Base-by-base conservation (phyloP, 306 rosid species). In the Cicer arietinum region DNA sequence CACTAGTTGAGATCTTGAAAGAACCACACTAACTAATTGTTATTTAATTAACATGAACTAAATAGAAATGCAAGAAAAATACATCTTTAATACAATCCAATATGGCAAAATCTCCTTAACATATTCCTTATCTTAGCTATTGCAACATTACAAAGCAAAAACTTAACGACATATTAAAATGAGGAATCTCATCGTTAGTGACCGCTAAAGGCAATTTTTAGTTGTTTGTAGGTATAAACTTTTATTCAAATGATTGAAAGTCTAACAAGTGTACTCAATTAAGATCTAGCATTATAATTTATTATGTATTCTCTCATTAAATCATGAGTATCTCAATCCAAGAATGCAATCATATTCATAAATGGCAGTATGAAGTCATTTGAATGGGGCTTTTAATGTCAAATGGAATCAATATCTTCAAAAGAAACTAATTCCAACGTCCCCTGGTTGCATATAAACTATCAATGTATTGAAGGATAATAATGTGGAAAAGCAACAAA, bases 171-270 rank as follows among this genome's bases (percentile, higher is more conserved):
- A 74, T 50, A 75, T 71, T 53, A 72, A 69, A 53, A 30, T 3
- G 37, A 30, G 37, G 37, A 30, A 30, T 30, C 6, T 3, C 37
- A 0, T 0, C 37, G 37, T 30, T 30, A 30, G 37, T 30, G 37
- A 30, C 37, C 4, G 37, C 37, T 30, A 0, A 94, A 79, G 16
- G 95, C 97, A 13, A 17, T 30, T 75, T 61, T 85, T 17, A 94
- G 79, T 81, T 89, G 96, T 83, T 87, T 94, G 86, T 87, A 80
- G 17, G 89, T 73, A 82, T 73, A 94, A 42, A 87, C 76, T 72
- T 54, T 91, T 37, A 89, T 86, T 70, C 79, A 88, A 70, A 94
- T 77, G 66, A 89, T 88, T 14, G 87, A 84, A 47, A 91, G 43
- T 75, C 86, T 67, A 71, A 70, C 64, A 78, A 67, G 42, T 16